Base-by-base conservation (phyloP, 768 basidiomycete species). In the Leccinum incarnatum region DNA sequence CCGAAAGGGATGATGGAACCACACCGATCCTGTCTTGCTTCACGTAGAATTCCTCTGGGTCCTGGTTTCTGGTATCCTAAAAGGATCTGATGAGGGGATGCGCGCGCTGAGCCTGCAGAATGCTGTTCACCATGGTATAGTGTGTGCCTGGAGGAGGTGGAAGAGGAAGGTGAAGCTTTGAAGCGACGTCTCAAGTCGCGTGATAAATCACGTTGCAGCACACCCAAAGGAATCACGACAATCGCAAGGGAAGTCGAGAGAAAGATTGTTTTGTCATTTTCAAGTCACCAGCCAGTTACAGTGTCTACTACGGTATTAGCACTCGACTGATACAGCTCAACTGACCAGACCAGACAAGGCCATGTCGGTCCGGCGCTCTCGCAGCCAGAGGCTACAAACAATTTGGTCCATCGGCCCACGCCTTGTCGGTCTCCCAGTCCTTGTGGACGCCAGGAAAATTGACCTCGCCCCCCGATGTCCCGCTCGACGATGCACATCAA, bases 1-100 rank as follows among this genome's bases (percentile, higher is more conserved):
- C n/a, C 34, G 51, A 45, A 62, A 55, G 50, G 48, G 52, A 55
- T 49, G 47, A 25, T 8, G 48, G 48, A 58, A 57, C 73, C 80
- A 46, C 65, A 96, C 96, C 96, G 69, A 99, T 98, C 73, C 95
- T 86, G 74, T 97, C 91, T 78, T 99, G 96, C 74, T 89, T 93
- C 63, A 98, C 95, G 74, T 97, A 99, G 70, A 94, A 85, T 67
- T 95, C 94, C 75, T 98, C 95, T 57, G 96, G 96, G 79, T 99
- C 96, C 76, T 89, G 87, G 66, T 82, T 78, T 64, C 79, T 81
- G 49, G 84, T 72, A 62, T 89, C 87, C 88, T 91, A 70, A 52
- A 47, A 52, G 21, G 27, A 51, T 49, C 46, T 53, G 40, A 27
- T 58, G 60, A 65, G 66, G 54, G 17, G 11, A 19, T 25, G 57